Base-by-base conservation (phyloP, 495 filamentous ascomycete species). In the Neurospora terricola region DNA sequence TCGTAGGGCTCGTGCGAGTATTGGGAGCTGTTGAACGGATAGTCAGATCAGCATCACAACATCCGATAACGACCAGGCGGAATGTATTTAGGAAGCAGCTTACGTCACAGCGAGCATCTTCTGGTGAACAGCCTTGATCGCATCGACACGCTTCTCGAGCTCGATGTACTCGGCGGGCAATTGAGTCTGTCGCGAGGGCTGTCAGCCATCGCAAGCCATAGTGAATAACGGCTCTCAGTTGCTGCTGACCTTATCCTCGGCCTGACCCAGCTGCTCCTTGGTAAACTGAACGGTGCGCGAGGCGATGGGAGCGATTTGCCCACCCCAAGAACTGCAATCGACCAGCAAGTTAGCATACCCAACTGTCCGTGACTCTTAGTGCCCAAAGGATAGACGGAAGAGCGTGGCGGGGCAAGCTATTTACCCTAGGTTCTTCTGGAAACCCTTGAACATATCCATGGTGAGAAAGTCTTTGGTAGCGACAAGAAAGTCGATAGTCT, bases 101-200 rank as follows among this genome's bases (percentile, higher is more conserved):
- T 86, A 98, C 94, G 96, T 98, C 80, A 98, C 96, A 72, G 92
- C 89, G 62, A 99, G 89, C 84, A 99, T 91, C 87, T 97, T 96
- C 85, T 97, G 93, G 80, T 99, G 96, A 45, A 96, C 95, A 78
- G 92, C 91, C 87, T 97, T 98, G 79, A 99, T 86, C 74, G 96
- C 96, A 90, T 99, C 96, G 80, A 99, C 93, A 75, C 96, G 90
- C 87, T 97, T 98, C 90, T 99, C 96, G 70, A 99, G 92, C 83
- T 98, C 94, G 79, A 98, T 91, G 82, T 98, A 99, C 80, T 98
- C 96, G 78, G 94, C 90, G 21, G 96, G 96, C 37, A 98, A 93
- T 83, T 99, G 90, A 73, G 96, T 99, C 92, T 94, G 76, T 74
- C 39, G 71, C 18, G 3, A 42, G 30, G 10, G 5, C 38, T 21